Evolutionary conservation across 1,284 basidiomycete species (phyloP).

Genomic region (Spongiforma sp.): DNA sequence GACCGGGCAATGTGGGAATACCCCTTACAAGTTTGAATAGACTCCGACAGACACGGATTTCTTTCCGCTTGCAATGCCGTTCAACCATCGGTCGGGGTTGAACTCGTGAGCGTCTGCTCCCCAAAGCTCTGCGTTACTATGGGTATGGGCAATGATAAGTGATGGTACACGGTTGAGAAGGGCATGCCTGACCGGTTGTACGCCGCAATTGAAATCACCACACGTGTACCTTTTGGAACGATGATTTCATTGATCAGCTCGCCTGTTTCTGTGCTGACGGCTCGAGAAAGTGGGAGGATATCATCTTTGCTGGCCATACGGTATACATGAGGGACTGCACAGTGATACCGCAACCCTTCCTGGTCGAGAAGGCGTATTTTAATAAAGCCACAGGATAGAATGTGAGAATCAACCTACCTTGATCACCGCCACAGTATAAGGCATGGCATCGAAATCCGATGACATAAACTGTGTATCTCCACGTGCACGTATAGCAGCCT

Average conservation of each 20-base stretch:
- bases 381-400: not conserved
- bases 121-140: slow-evolving; percentile 50
- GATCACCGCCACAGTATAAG: slow-evolving; percentile 53
- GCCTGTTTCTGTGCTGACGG: slow-evolving; percentile 43
- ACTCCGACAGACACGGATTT: slow-evolving; percentile 48
- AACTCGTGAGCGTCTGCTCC: slow-evolving; percentile 55
- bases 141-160: slow-evolving; percentile 6
- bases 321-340: slow-evolving; percentile 37
- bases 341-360: slow-evolving; percentile 49
- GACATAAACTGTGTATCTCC: slow-evolving; percentile 47
- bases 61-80: slow-evolving; percentile 38
- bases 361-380: slow-evolving; percentile 11
- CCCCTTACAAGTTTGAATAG: slow-evolving; percentile 56
- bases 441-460: slow-evolving; percentile 56
- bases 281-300: slow-evolving; percentile 48
- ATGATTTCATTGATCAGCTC: slow-evolving; percentile 40
- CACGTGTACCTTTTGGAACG: slow-evolving; percentile 39
- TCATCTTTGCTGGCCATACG: slow-evolving; percentile 47
- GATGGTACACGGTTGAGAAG: not conserved
- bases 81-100: slow-evolving; percentile 57
- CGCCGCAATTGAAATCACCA: slow-evolving; percentile 41
- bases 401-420: slow-evolving; percentile 43
- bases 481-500: slow-evolving; percentile 42
- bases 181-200: slow-evolving; percentile 41
- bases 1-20: not conserved